Evolutionary conservation across 228 moss, liverwort and hornwort genomes (phyloP).

Genomic region (Sphagnum fallax): DNA sequence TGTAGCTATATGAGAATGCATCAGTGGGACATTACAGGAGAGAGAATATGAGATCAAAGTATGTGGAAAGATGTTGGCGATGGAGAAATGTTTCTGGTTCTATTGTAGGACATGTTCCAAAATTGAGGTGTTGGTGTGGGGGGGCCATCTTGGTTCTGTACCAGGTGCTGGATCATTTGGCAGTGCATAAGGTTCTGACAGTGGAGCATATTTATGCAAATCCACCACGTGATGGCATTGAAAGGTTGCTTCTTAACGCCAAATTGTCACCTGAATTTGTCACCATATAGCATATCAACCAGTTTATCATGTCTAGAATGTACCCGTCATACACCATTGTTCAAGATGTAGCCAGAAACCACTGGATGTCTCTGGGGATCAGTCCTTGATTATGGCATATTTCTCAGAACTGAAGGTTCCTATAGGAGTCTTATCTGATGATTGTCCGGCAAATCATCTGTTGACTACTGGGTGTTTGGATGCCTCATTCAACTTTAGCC

Average conservation of each 20-base stretch:
- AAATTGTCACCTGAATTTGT: neutral
- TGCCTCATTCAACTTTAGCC: too few relatives aligned
- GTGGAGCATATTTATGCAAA: constrained; percentile 51
- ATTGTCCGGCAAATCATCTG: too few relatives aligned
- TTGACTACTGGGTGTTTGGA: too few relatives aligned
- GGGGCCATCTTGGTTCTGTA: neutral
- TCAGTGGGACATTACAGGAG: neutral
- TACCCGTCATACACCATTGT: neutral
- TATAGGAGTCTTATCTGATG: too few relatives aligned
- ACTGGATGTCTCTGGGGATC: neutral
- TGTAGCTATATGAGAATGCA: neutral
- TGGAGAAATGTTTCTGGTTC: neutral
- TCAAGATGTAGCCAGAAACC: neutral
- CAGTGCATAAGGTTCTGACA: constrained; percentile 56
- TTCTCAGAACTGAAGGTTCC: neutral
- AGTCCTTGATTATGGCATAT: neutral
- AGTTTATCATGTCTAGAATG: neutral
- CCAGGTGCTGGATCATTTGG: constrained; percentile 75
- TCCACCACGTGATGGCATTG: constrained; percentile 68
- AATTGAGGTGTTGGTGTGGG: neutral
- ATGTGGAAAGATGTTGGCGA: neutral
- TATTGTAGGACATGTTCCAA: too few relatives aligned
- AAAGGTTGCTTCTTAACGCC: constrained; percentile 30
- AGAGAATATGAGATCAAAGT: neutral
- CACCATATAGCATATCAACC: neutral